Percentiles rank a stretch among this genome's conserved stretches.
phyloP scores from a whole-genome alignment of 2,329 filamentous ascomycete species.

The Aspergillus terreus region DNA sequence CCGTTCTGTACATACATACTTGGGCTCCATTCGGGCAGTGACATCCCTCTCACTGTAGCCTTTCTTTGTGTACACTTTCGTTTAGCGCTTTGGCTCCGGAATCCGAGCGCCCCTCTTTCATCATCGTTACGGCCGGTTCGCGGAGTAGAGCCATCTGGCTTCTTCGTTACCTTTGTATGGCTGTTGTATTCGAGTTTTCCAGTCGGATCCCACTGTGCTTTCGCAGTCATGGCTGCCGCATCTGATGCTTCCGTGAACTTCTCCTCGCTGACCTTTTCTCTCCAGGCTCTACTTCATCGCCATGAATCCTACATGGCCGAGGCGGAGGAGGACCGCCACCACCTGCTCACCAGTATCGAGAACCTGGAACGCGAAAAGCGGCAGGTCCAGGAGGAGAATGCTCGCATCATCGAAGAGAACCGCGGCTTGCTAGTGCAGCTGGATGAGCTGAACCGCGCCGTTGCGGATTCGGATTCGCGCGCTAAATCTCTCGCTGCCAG shows the following conservation, averaged over 20 bases:
- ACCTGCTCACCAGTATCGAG: constrained; percentile 70
- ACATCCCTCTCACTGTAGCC: background rate
- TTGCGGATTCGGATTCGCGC: constrained; percentile 74
- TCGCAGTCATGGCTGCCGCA: constrained; percentile 27
- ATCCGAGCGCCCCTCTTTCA: constrained; percentile 7
- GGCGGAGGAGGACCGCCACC: constrained; percentile 76
- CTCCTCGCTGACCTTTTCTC: constrained; percentile 65
- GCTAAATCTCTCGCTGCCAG: constrained; percentile 73
- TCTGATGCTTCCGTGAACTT: constrained; percentile 19
- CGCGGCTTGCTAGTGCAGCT: constrained; percentile 75
- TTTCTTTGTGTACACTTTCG: background rate
- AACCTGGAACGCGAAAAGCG: constrained; percentile 70
- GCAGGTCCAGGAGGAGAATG: constrained; percentile 72
- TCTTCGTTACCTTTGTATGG: constrained; percentile 16
- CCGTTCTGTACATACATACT: background rate
- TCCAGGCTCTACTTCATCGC: constrained; percentile 83
- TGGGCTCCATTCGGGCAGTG: background rate
- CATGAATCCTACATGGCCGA: constrained; percentile 95
- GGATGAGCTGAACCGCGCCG: constrained; percentile 75
- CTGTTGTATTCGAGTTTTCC: constrained; percentile 19
- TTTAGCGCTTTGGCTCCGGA: constrained; percentile 10
- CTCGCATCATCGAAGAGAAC: constrained; percentile 77
- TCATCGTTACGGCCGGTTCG: background rate
- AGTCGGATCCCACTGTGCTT: constrained; percentile 26
- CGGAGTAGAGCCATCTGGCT: background rate